phyloP scores from a whole-genome alignment of 2,329 filamentous ascomycete species.

The Fusarium sambucinum region DNA sequence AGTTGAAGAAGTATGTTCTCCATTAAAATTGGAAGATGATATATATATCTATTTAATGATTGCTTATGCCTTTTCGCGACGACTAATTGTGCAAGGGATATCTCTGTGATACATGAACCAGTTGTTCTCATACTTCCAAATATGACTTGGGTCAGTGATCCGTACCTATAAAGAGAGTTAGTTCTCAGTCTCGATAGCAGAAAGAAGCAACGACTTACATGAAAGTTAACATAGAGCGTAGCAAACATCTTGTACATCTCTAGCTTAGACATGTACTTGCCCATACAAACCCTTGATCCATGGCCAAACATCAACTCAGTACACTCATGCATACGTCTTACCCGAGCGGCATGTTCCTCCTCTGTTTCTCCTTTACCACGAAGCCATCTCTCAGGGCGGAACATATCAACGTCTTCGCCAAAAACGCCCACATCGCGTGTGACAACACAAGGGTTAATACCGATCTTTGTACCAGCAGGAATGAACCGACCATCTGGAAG shows the following conservation, averaged over 20 bases:
- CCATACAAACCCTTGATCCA: constrained; percentile 35
- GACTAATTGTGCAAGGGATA: constrained; percentile 31
- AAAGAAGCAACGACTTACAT: constrained; percentile 5
- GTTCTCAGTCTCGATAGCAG: accelerated
- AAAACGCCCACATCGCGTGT: constrained; percentile 31
- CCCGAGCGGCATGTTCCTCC: constrained; percentile 6
- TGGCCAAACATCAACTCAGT: constrained; percentile 39
- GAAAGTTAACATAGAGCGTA: constrained; percentile 31
- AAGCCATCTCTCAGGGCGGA: constrained; percentile 33
- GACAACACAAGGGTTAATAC: constrained; percentile 35
- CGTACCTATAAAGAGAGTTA: neutral
- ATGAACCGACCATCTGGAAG: constrained; percentile 30
- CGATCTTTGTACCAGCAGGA: constrained; percentile 17
- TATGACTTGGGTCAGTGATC: constrained; percentile 20
- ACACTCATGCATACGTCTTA: constrained; percentile 32
- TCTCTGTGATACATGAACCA: constrained; percentile 43
- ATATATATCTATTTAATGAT: neutral
- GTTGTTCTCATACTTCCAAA: constrained; percentile 37
- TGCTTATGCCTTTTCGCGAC: neutral
- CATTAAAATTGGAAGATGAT: neutral
- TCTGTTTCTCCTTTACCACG: constrained; percentile 15
- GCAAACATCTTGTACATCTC: constrained; percentile 41
- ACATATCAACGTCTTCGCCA: constrained; percentile 24
- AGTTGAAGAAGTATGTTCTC: constrained; percentile 22
- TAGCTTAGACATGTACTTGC: constrained; percentile 36